Percentiles rank a stretch among this genome's conserved stretches.
phyloP scores from a whole-genome alignment of 2,329 filamentous ascomycete species.

The Colletotrichum chlorophyti region DNA sequence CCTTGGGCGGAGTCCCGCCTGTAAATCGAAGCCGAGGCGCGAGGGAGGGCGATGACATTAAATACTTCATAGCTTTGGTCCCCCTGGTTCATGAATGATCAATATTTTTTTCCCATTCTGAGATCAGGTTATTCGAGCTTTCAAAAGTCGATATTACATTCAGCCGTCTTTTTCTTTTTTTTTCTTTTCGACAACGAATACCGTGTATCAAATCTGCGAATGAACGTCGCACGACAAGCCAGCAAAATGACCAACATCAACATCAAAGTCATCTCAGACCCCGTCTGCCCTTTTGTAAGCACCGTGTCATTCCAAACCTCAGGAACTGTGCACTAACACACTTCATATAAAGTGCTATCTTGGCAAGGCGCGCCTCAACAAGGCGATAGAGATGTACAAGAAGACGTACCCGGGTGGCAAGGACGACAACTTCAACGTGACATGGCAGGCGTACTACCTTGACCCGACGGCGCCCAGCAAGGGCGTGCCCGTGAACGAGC shows the following conservation, averaged over 20 bases:
- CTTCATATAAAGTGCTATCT: conserved; percentile 70
- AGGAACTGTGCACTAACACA: conserved; percentile 33
- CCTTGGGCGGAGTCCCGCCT: conserved; percentile 22
- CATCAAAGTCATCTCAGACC: conserved; percentile 82
- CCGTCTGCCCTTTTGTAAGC: conserved; percentile 71
- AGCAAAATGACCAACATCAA: conserved; percentile 73
- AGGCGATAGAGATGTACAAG: conserved; percentile 73
- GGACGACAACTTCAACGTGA: conserved; percentile 73
- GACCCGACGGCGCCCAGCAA: conserved; percentile 65
- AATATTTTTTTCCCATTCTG: not conserved
- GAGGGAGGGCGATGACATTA: too few species aligned
- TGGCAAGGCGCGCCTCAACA: conserved; percentile 76
- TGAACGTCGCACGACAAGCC: conserved; percentile 22
- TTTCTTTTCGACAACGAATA: too few species aligned
- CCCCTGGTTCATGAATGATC: too few species aligned
- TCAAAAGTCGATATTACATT: too few species aligned
- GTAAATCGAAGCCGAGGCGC: not conserved
- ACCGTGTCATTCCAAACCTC: not conserved
- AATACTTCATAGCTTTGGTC: conserved; percentile 2
- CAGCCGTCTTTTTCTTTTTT: too few species aligned
- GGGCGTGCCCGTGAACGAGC: conserved; percentile 53
- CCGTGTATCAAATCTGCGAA: too few species aligned
- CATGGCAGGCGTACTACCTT: conserved; percentile 83
- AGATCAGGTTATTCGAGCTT: too few species aligned
- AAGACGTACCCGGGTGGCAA: conserved; percentile 62